These are phyloP conservation scores for Brasenia schreberi DNA, from an alignment of 164 flowering plant genomes.

Conservation along the genomic window DNA sequence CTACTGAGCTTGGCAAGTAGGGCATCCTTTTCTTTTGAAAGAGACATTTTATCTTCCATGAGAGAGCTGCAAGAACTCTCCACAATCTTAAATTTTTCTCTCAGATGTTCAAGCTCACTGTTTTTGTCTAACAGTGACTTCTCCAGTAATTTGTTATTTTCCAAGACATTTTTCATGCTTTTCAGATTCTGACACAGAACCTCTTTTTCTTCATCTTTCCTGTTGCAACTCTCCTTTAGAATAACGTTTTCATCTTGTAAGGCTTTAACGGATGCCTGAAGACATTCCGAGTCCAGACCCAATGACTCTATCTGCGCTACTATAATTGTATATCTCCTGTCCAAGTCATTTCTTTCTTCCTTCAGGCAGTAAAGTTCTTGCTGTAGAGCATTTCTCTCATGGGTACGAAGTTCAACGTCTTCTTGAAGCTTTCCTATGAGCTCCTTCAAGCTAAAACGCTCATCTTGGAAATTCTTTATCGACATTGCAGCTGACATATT, in stretches of 20 bases:
- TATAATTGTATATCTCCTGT: constrained; percentile 31
- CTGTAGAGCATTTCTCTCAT: constrained; percentile 40
- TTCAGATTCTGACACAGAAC: constrained; percentile 39
- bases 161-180: constrained; percentile 31
- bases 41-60: constrained; percentile 44
- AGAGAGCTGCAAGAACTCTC: constrained; percentile 45
- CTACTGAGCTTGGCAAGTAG: constrained; percentile 51
- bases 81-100: constrained; percentile 31
- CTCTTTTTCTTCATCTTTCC: constrained; percentile 32
- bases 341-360: constrained; percentile 51
- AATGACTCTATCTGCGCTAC: constrained; percentile 43
- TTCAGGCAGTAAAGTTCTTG: constrained; percentile 42
- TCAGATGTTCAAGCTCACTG: constrained; percentile 33
- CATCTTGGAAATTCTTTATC: constrained; percentile 38
- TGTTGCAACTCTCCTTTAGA: constrained; percentile 41
- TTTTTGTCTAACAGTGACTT: constrained; percentile 37
- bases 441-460: constrained; percentile 40
- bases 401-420: constrained; percentile 39
- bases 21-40: constrained; percentile 51
- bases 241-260: constrained; percentile 57
- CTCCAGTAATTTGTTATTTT: constrained; percentile 31
- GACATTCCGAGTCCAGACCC: constrained; percentile 45
- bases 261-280: constrained; percentile 41
- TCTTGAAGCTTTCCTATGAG: constrained; percentile 58
- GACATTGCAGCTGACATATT: constrained; percentile 31